Evolutionary conservation across 106 monocot species (phyloP).

Genomic region (Dendrobium chrysotoxum): DNA sequence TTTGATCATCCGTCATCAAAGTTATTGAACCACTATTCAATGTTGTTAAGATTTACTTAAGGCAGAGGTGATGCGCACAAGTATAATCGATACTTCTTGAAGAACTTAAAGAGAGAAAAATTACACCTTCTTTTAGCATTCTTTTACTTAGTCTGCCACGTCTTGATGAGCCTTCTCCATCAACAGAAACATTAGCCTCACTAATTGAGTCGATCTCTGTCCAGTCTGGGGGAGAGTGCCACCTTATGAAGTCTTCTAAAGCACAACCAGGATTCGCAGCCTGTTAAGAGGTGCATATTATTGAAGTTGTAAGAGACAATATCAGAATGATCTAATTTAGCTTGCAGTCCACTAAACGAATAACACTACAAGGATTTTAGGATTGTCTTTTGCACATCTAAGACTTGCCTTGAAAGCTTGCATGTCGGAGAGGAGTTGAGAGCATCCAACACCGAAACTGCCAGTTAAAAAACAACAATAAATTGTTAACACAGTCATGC

Average conservation of each 20-base stretch:
- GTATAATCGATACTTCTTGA: background rate
- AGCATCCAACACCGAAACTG: conserved; percentile 90
- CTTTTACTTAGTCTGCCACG: conserved; percentile 64
- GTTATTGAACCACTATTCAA: too few species aligned
- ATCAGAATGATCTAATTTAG: background rate
- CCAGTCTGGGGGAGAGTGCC: conserved; percentile 98
- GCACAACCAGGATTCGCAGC: conserved; percentile 96
- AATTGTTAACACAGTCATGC: conserved; percentile 10
- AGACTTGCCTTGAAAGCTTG: conserved; percentile 91
- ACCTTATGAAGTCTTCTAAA: conserved; percentile 85
- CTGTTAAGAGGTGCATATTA: conserved; percentile 24
- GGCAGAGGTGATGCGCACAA: background rate
- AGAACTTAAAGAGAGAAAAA: background rate
- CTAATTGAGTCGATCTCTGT: conserved; percentile 32
- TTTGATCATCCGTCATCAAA: too few species aligned
- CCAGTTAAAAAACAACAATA: conserved; percentile 14
- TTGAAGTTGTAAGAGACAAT: conserved; percentile 3
- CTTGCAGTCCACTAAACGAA: background rate
- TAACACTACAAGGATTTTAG: background rate
- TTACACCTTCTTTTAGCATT: conserved; percentile 82
- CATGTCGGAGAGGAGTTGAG: conserved; percentile 94
- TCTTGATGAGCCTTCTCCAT: conserved; percentile 58
- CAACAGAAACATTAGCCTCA: conserved; percentile 15
- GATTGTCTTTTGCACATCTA: background rate
- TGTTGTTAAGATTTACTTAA: background rate